A percentile compares a stretch with the other conserved stretches of the same genome.
These are phyloP conservation scores for Lodderomyces metapsilosis DNA, from an alignment of 1,139 yeast genomes.

Conservation along the genomic window DNA sequence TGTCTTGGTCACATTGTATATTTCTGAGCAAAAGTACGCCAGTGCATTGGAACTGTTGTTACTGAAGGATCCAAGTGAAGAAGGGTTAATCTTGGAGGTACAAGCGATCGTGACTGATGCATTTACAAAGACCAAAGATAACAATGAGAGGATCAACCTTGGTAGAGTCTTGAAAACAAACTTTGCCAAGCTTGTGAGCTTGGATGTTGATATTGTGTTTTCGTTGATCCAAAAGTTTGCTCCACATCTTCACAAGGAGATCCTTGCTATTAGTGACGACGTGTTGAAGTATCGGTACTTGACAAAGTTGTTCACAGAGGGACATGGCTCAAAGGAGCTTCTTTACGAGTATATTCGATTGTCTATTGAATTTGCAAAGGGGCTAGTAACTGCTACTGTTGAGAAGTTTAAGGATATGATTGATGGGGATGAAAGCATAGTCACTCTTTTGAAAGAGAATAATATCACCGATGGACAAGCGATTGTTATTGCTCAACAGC, in stretches of 20 bases:
- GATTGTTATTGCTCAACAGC: constrained; percentile 21
- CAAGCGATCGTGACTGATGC: constrained; percentile 32
- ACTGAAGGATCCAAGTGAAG: constrained; percentile 14
- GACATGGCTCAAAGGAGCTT: background rate
- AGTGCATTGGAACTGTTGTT: constrained; percentile 47
- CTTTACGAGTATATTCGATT: constrained; percentile 28
- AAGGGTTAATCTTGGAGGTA: constrained; percentile 1
- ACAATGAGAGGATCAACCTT: constrained; percentile 33
- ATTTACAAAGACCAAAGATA: constrained; percentile 27
- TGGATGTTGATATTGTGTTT: constrained; percentile 31
- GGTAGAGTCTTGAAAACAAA: constrained; percentile 33
- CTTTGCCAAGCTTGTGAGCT: constrained; percentile 34
- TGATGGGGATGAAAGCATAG: constrained; percentile 19
- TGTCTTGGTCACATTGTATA: constrained; percentile 59
- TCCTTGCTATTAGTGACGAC: constrained; percentile 27
- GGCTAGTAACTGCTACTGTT: constrained; percentile 18
- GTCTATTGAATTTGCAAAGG: constrained; percentile 23
- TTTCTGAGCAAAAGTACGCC: constrained; percentile 50
- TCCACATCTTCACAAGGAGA: constrained; percentile 38
- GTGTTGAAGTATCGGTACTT: constrained; percentile 29
- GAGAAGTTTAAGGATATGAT: constrained; percentile 15
- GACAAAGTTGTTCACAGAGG: constrained; percentile 16
- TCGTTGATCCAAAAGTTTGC: constrained; percentile 32
- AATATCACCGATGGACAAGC: constrained; percentile 25
- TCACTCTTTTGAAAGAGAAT: constrained; percentile 21